Percentiles rank a stretch among this genome's conserved stretches.
Evolutionary conservation across 352 stramenopile genomes (phyloP).

Genomic region (Globisporangium nunn): DNA sequence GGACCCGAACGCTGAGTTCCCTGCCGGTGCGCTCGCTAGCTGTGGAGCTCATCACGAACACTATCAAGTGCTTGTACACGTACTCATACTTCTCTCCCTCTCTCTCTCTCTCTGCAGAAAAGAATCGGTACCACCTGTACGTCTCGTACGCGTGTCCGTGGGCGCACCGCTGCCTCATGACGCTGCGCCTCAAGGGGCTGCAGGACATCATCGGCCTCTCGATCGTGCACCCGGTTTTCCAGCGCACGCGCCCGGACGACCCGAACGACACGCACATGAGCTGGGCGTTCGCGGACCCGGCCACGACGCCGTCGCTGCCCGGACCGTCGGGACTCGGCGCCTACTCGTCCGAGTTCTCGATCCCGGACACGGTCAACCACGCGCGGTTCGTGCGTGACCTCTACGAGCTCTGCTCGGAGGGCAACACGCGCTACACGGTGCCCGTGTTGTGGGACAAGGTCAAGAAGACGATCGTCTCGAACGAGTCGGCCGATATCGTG

Average conservation of each 20-base stretch:
- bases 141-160: conserved; percentile 94
- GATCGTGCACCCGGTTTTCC: conserved; percentile 86
- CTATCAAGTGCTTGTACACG: too few species aligned
- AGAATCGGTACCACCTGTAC: conserved; percentile 91
- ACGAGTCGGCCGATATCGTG: conserved; percentile 93
- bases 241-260: conserved; percentile 66
- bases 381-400: conserved; percentile 63
- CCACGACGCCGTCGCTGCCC: conserved; percentile 48
- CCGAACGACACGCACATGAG: conserved; percentile 65
- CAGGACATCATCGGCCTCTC: conserved; percentile 92
- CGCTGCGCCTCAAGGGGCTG: conserved; percentile 91
- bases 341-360: conserved; percentile 66
- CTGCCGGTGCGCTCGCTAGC: conserved; percentile 19
- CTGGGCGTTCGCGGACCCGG: conserved; percentile 75
- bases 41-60: too few species aligned
- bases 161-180: conserved; percentile 73
- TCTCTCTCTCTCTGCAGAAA: conserved; percentile 14
- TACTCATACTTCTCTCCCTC: too few species aligned
- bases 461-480: conserved; percentile 89
- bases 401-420: conserved; percentile 71
- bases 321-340: conserved; percentile 52
- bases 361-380: conserved; percentile 60
- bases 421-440: conserved; percentile 83
- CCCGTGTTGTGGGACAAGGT: conserved; percentile 90
- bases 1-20: conserved; percentile 49